These are phyloP conservation scores for Aquanectria penicillioides DNA, from an alignment of 2,329 filamentous ascomycete species.

Conservation along the genomic window DNA sequence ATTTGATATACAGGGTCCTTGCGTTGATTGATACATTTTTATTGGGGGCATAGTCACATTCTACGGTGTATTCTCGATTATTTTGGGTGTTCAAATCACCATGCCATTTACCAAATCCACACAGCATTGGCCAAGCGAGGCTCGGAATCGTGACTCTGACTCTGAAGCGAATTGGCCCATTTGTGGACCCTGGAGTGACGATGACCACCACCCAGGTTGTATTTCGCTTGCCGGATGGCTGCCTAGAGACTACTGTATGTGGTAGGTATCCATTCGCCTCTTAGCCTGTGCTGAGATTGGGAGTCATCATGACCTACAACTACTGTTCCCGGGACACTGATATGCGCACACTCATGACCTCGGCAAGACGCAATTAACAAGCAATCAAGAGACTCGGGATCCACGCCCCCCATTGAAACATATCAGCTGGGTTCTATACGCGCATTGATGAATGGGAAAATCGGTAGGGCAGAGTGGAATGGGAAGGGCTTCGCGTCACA, in stretches of 20 bases:
- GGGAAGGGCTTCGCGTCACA: not conserved
- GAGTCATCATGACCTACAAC: slow-evolving; percentile 19
- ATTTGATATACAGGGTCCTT: slow-evolving; percentile 32
- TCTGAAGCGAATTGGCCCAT: not conserved
- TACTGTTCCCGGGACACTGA: not conserved
- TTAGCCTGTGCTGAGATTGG: not conserved
- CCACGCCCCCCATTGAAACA: no score
- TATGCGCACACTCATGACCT: no score
- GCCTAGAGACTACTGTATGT: slow-evolving; percentile 12
- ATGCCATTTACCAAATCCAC: not conserved
- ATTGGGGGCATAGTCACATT: slow-evolving; percentile 5
- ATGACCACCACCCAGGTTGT: not conserved
- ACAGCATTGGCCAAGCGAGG: no score
- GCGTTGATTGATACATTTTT: slow-evolving; percentile 2
- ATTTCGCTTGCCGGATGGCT: slow-evolving; percentile 1
- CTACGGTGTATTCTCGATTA: not conserved
- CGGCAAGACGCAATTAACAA: no score
- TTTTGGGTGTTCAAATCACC: not conserved
- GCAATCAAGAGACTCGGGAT: no score
- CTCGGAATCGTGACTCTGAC: no score
- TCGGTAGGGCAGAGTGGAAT: not conserved
- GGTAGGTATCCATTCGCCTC: slow-evolving; percentile 1
- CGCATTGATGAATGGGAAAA: not conserved
- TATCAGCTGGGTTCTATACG: no score
- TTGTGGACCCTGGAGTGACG: no score